Percentiles rank a stretch among this genome's conserved stretches.
phyloP scores from a whole-genome alignment of 75 land plant species.

The Pinus albicaulis region DNA sequence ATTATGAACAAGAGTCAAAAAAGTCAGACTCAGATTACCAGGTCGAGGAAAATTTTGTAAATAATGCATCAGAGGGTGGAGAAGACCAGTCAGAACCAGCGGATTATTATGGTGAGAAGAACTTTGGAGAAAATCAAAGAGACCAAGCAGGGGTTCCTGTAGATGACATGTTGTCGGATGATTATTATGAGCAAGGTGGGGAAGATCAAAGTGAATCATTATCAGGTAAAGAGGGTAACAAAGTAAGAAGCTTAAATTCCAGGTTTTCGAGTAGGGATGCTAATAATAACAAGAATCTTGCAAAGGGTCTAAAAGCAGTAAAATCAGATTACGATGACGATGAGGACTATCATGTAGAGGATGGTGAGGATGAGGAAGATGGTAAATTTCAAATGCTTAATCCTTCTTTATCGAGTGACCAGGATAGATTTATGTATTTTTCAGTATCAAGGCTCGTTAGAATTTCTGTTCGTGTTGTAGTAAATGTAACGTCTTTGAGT shows the following conservation, averaged over 20 bases:
- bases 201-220: constrained; percentile 67
- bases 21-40: constrained; percentile 28
- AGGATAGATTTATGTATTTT: not conserved
- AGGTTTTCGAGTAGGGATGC: constrained; percentile 27
- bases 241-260: constrained; percentile 18
- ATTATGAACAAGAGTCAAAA: constrained; percentile 16
- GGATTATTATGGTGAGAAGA: constrained; percentile 31
- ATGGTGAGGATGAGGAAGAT: constrained; percentile 36
- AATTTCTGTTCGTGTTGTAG: not conserved
- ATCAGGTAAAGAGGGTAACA: constrained; percentile 21
- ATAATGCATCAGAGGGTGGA: constrained; percentile 32
- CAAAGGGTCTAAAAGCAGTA: constrained; percentile 31
- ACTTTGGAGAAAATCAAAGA: constrained; percentile 17
- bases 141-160: constrained; percentile 52
- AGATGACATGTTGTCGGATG: constrained; percentile 75
- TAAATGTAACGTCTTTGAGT: not conserved
- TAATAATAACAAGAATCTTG: constrained; percentile 11
- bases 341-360: constrained; percentile 38
- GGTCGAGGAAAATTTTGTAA: constrained; percentile 31
- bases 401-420: not conserved
- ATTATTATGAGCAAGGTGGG: constrained; percentile 77
- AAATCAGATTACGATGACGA: constrained; percentile 39
- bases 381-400: constrained; percentile 12
- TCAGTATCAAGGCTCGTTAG: not conserved
- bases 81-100: constrained; percentile 25